Evolutionary conservation across 768 basidiomycete species (phyloP).

Genomic region (Boletus pseudo-olivaceus): DNA sequence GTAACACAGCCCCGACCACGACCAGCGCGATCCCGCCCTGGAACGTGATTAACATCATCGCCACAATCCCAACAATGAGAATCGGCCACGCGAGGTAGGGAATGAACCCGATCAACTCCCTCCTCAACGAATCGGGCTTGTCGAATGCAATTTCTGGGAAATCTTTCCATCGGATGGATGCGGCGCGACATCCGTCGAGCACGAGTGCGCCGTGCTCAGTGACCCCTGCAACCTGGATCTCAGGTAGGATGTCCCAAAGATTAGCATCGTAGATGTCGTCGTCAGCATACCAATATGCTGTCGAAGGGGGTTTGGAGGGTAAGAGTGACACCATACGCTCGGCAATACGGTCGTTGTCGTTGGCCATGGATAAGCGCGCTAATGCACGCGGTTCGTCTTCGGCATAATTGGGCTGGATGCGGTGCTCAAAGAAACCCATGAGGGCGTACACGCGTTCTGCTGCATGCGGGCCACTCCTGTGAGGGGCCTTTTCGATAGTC

Average conservation of each 20-base stretch:
- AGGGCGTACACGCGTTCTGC: slow-evolving; percentile 5
- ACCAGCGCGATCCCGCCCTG: neutral
- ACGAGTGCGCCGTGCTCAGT: slow-evolving; percentile 17
- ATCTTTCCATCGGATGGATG: slow-evolving; percentile 21
- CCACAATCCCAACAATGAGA: slow-evolving; percentile 2
- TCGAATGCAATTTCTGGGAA: slow-evolving; percentile 14
- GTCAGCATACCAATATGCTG: slow-evolving; percentile 19
- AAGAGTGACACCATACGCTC: slow-evolving; percentile 23
- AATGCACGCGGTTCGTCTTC: slow-evolving; percentile 18
- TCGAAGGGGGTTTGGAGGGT: neutral
- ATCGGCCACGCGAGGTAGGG: slow-evolving; percentile 11
- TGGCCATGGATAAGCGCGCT: slow-evolving; percentile 20
- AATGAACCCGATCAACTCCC: neutral
- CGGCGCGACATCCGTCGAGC: slow-evolving; percentile 16
- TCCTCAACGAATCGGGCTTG: slow-evolving; percentile 6
- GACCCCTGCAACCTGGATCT: slow-evolving; percentile 18
- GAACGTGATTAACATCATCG: neutral
- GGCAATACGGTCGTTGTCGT: slow-evolving; percentile 20
- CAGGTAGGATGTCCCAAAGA: slow-evolving; percentile 18
- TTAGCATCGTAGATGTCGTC: slow-evolving; percentile 13
- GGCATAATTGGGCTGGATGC: slow-evolving; percentile 11
- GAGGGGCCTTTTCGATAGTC: neutral
- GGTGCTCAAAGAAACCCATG: slow-evolving; percentile 21
- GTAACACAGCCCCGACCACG: neutral
- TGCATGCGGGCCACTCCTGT: neutral